Percentiles rank a stretch among this genome's conserved stretches.
Conservation (phyloP, 192 early-diverging fungal species). For the Linnemannia elongata region DNA sequence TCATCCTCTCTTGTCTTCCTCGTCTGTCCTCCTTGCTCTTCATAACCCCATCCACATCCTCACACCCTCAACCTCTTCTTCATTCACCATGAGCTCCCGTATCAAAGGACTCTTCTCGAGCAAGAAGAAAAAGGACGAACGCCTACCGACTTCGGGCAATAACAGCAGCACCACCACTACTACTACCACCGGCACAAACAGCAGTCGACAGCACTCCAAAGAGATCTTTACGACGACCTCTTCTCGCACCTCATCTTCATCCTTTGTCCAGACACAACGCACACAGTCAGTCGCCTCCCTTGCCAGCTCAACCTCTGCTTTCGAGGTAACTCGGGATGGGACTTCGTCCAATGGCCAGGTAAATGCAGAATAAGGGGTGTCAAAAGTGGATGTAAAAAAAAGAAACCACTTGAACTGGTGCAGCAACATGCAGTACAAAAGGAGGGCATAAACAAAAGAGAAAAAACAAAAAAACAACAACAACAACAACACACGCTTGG, state of each 20-base stretch:
- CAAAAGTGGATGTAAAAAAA: not conserved
- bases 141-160: not conserved
- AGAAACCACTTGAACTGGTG: not conserved
- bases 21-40: not conserved
- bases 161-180: not conserved
- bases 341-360: conserved; percentile 18
- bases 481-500: conserved; percentile 3
- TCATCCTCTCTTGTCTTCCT: not conserved
- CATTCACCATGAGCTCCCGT: conserved; percentile 38
- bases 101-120: conserved; percentile 56
- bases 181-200: not conserved
- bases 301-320: conserved; percentile 22
- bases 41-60: not conserved
- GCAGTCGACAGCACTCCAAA: conserved; percentile 17
- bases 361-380: conserved; percentile 10
- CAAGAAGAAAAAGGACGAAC: conserved; percentile 52
- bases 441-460: not conserved
- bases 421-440: not conserved
- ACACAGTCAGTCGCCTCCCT: conserved; percentile 18
- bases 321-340: conserved; percentile 17
- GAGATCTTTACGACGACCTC: conserved; percentile 23
- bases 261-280: conserved; percentile 18
- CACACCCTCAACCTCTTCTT: not conserved
- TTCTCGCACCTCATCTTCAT: conserved; percentile 11
- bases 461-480: not conserved